Percentiles rank a stretch among this genome's conserved stretches.
These are phyloP conservation scores for Hypoxylon cercidicola DNA, from an alignment of 495 filamentous ascomycete species.

Conservation along the genomic window DNA sequence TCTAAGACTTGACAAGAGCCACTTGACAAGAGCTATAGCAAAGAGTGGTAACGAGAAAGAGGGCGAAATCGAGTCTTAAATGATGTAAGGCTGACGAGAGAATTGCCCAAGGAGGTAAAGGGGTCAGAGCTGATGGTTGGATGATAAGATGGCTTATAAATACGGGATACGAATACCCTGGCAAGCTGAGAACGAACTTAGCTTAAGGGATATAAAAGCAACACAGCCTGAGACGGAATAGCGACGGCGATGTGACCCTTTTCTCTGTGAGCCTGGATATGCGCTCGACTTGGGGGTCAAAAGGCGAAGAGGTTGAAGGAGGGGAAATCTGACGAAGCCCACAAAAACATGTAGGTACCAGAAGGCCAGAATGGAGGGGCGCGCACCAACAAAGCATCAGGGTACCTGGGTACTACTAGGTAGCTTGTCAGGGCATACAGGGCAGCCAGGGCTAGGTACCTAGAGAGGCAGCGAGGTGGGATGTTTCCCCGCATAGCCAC, in stretches of 20 bases:
- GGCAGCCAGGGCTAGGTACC: neutral
- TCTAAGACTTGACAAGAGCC: conserved; percentile 2
- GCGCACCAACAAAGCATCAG: conserved; percentile 8
- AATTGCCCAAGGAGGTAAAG: conserved; percentile 4
- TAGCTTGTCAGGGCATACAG: neutral
- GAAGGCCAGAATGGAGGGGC: neutral
- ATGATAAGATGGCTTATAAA: neutral
- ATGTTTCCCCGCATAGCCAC: conserved; percentile 25
- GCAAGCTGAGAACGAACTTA: conserved; percentile 13
- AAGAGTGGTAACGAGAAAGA: conserved; percentile 12
- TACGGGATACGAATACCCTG: neutral
- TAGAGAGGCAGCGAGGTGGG: conserved; percentile 9
- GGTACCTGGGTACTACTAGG: neutral
- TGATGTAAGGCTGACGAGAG: conserved; percentile 25
- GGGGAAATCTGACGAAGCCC: conserved; percentile 17
- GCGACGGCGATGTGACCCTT: conserved; percentile 14
- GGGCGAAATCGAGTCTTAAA: neutral
- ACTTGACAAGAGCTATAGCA: conserved; percentile 20
- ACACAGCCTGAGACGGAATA: conserved; percentile 18
- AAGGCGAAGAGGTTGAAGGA: conserved; percentile 14
- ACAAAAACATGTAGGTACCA: neutral
- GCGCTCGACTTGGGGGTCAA: conserved; percentile 16
- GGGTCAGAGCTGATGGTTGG: conserved; percentile 18
- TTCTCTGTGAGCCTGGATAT: conserved; percentile 12
- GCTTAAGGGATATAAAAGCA: conserved; percentile 21